Evolutionary conservation across 345 rosid genomes (phyloP), one percentile per base, ranked within the genome.

Genomic region (Balakata baccata): DNA sequence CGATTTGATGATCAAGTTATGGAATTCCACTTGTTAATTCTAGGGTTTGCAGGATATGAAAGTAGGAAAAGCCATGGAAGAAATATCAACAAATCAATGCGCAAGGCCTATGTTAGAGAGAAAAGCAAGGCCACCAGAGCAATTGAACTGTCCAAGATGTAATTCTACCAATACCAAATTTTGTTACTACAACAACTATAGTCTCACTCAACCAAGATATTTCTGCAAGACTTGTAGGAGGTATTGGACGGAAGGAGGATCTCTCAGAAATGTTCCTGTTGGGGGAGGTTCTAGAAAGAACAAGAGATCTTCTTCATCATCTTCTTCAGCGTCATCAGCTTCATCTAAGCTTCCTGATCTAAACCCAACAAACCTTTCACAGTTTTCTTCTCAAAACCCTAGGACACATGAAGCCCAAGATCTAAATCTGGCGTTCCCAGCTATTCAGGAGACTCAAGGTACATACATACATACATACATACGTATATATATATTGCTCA

Each of bases 281-380:
- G 88, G 88, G 4, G 88, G 86, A 56, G 88, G 88, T 20, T 86
- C 89, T 6, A 81, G 89, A 62, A 86, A 86, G 80, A 84, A 86
- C 80, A 86, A 78, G 65, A 82, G 87, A 70, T 72, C 86, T 23
- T 14, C 69, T 3, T 38, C 77, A 11, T 18, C 84, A 8, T 68
- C 74, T n/a, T n/a, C 80, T 7, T 57, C 84, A 11, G 7, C 84
- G 0, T 51, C 84, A 29, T 29, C 34, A 29, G 34, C 34, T 29
- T 29, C 34, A 29, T 29, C 34, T 29, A 29, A 80, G 76, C 78
- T 86, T 22, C 83, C 84, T 78, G 89, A 86, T 84, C 86, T 84
- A 72, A 86, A 84, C 81, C 89, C 89, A 34, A 79, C 85, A 47
- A 79, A 14, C 58, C 70, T 83, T 49, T 70, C 88, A 0, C 83